These are phyloP conservation scores for Plectosphaerella cucumerina DNA, from an alignment of 2,329 filamentous ascomycete genomes.

Conservation along the genomic window DNA sequence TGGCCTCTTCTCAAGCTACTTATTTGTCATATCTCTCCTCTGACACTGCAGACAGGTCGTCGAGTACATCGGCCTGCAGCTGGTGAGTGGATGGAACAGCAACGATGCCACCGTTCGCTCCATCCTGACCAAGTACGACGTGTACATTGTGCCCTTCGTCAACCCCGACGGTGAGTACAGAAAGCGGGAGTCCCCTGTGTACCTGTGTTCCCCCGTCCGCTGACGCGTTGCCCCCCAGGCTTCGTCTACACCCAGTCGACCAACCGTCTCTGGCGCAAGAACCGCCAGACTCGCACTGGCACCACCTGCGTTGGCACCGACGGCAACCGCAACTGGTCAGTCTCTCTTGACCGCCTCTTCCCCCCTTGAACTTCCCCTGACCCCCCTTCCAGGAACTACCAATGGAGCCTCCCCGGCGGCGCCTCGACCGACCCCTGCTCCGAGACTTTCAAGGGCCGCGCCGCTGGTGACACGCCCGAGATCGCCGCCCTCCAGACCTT, in stretches of 20 bases:
- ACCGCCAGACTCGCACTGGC: conserved; percentile 30
- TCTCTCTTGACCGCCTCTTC: neutral
- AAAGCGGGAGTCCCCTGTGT: neutral
- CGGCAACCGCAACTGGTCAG: conserved; percentile 47
- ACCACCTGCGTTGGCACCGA: conserved; percentile 37
- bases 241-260: conserved; percentile 49
- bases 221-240: conserved; percentile 18
- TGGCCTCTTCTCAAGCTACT: conserved; percentile 1
- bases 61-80: conserved; percentile 40
- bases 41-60: conserved; percentile 20
- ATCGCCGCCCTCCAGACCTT: conserved; percentile 35
- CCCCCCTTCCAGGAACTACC: conserved; percentile 20
- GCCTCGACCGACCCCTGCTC: conserved; percentile 39
- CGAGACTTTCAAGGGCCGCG: conserved; percentile 33
- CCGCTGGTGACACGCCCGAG: conserved; percentile 38
- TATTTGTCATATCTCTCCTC: too few relatives aligned
- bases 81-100: conserved; percentile 34
- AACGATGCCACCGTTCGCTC: conserved; percentile 16
- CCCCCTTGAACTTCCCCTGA: neutral
- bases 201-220: neutral
- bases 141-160: conserved; percentile 52
- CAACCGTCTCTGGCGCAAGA: conserved; percentile 51
- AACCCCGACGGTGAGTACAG: conserved; percentile 43
- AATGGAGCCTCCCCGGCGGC: conserved; percentile 37
- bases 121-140: conserved; percentile 53